Conservation (phyloP, 2,329 filamentous ascomycete genomes). For the Pseudogymnoascus sp. region DNA sequence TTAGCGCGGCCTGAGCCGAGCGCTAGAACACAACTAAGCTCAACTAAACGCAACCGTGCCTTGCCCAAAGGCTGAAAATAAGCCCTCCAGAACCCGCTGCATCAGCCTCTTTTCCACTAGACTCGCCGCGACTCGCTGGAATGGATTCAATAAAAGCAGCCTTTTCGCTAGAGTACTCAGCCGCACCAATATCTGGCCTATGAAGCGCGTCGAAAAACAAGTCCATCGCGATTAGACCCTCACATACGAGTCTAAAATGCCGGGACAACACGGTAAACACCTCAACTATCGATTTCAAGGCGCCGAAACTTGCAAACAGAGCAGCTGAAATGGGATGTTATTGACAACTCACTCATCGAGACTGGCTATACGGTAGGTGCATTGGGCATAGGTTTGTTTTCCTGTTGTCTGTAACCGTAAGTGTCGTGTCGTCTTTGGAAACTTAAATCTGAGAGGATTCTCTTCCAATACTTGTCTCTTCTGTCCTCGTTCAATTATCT, state of each 20-base stretch:
- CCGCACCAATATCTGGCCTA: neutral
- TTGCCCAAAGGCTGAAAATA: too few relatives aligned
- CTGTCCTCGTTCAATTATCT: neutral
- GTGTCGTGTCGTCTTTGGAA: neutral
- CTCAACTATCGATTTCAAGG: neutral
- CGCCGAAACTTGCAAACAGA: neutral
- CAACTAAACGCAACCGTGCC: too few relatives aligned
- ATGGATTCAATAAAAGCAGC: neutral
- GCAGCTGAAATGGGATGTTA: neutral
- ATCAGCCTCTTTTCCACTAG: too few relatives aligned
- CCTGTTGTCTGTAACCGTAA: neutral
- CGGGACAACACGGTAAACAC: neutral
- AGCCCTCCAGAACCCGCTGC: too few relatives aligned
- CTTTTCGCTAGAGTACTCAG: neutral
- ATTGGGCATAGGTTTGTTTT: neutral
- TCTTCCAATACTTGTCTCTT: neutral
- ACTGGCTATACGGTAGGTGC: neutral
- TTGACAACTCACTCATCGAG: neutral
- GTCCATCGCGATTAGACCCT: neutral
- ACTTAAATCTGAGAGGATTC: neutral
- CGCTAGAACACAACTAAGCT: too few relatives aligned
- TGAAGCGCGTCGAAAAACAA: neutral
- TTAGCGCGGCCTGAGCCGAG: too few relatives aligned
- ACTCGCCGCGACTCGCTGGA: too few relatives aligned
- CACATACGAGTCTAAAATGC: neutral